Base-by-base conservation (phyloP, 345 rosid species). In the Citrus reticulata region DNA sequence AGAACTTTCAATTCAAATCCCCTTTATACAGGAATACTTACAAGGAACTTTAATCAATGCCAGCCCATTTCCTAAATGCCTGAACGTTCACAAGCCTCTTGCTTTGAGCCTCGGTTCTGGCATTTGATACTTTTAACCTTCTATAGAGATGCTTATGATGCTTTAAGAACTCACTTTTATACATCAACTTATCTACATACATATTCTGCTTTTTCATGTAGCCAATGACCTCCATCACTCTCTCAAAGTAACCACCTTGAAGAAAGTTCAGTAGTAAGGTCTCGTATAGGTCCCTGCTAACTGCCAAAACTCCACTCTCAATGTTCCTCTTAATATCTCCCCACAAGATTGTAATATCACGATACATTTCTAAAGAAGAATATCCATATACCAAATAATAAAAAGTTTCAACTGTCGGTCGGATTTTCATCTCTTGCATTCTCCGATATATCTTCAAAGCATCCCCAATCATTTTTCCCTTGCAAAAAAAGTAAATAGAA, bases 161-260 rank as follows among this genome's bases (percentile, higher is more conserved):
- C 89, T 87, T 95, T 77, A 84, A 75, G 85, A 86, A 95, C 90
- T 93, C 96, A 7, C 60, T 81, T 84, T 84, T 88, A 63, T 83
- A 90, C 93, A 91, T 85, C 81, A 86, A 66, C 74, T 86, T 85
- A 76, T 95, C 98, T 19, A 67, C 78, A 74, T 79, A 87, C 88
- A 90, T 84, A 37, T 49, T 76, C 29, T 39, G 73, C 82, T 86
- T 81, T 80, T 86, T 83, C 98, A 91, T 91, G 57, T 77, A 85
- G 83, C 70, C 70, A 71, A 91, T 86, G 30, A 92, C 84, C 85
- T 93, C 97, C 90, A 90, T 87, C 74, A 91, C 95, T 78, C 99
- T 91, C 85, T 92, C 99, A 77, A 95, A 95, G 86, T 91, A 93
- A 75, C 98, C 98, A 69, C 95, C 98, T 80, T 85, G 89, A 75